Conservation (phyloP, 2,329 filamentous ascomycete species). For the Xylaria sp. region DNA sequence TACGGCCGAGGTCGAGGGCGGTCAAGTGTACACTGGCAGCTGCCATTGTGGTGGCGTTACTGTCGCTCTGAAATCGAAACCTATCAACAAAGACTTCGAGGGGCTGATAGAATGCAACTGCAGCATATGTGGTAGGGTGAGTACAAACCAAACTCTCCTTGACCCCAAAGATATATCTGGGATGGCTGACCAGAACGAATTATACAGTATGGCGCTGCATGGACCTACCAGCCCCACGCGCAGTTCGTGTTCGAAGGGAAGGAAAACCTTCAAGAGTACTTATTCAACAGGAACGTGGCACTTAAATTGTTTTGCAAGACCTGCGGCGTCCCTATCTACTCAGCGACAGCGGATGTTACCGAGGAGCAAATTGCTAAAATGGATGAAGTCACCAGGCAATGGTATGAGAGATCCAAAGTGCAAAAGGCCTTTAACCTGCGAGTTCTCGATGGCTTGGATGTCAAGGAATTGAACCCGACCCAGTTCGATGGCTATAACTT, state of each 20-base stretch:
- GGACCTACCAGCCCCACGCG: constrained; percentile 55
- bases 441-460: constrained; percentile 39
- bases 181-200: constrained; percentile 11
- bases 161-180: background rate
- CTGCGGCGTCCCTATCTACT: constrained; percentile 58
- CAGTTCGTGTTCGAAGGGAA: constrained; percentile 55
- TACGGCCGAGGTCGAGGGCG: constrained; percentile 49
- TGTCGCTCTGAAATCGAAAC: constrained; percentile 55
- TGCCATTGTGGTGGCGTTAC: constrained; percentile 64
- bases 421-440: constrained; percentile 46
- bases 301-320: constrained; percentile 60
- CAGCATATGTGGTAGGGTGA: constrained; percentile 54
- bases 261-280: constrained; percentile 54
- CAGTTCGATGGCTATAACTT: constrained; percentile 37
- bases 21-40: constrained; percentile 58
- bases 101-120: constrained; percentile 59
- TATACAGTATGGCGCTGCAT: constrained; percentile 54
- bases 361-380: constrained; percentile 52
- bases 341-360: constrained; percentile 44
- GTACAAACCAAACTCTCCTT: background rate
- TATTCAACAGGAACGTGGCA: constrained; percentile 47
- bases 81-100: constrained; percentile 53
- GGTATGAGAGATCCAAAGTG: constrained; percentile 24
- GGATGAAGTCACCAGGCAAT: constrained; percentile 41
- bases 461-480: constrained; percentile 37